Evolutionary conservation across 2,329 filamentous ascomycete genomes (phyloP), one percentile per base, ranked within the genome.

Genomic region (Capronia americana): DNA sequence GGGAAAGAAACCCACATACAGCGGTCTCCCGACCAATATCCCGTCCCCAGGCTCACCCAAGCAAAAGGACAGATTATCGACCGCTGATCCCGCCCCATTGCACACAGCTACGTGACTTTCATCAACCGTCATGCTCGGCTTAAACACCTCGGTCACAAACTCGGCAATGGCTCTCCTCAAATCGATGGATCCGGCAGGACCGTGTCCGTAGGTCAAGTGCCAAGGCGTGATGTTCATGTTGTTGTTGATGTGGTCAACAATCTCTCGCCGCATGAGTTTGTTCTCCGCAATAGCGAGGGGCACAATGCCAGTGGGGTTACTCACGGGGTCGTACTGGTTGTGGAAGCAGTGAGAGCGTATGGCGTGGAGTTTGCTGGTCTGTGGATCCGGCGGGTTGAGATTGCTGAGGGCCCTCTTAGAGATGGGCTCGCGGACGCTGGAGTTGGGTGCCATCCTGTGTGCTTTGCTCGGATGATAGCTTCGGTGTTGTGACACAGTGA

Each of bases 1-100:
- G 1, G 79, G 73, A 24, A 80, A 77, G 61, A 86, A 86, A 17
- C 80, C 77, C 20, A 80, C 79, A 64, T 86, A 86, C 6, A 80
- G 76, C 0, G 84, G 83, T 14, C 79, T 74, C 32, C 75, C 78
- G 2, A 83, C 73, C 11, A 86, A 69, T 23, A 86, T 79, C 1
- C 77, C 82, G 53, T 85, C 82, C 0, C 79, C 79, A 0, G 75
- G 73, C 60, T 82, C 80, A 8, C 77, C 79, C 1, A 85, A 67
- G 11, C 74, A 76, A 61, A 77, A 81, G 0, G 76, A 80, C 11
- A 83, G 73, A 73, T 81, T 77, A 41, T 82, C 79, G 23, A 79
- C 74, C 0, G 77, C 74, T 5, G 74, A 70, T 26, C 63, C 60
- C n/a, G 64, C 64, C 3, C 68, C 67, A 34, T 77, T 76, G 0